These are phyloP conservation scores for Penicillium canescens DNA, from an alignment of 495 filamentous ascomycete genomes.

Conservation along the genomic window DNA sequence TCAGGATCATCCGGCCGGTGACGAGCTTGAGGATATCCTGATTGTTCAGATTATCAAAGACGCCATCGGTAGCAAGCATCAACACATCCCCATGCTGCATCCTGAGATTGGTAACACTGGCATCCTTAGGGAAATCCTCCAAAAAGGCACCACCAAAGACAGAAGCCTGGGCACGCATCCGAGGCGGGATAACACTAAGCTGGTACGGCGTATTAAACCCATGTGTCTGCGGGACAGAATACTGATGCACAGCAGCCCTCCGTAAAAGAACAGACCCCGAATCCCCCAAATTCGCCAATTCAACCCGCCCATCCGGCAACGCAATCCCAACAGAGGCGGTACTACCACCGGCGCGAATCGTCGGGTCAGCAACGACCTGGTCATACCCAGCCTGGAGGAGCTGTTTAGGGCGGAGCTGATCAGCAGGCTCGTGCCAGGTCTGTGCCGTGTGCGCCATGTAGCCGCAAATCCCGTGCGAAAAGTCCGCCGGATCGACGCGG, in stretches of 20 bases:
- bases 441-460: constrained; percentile 80
- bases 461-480: constrained; percentile 91
- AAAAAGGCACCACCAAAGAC: constrained; percentile 81
- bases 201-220: constrained; percentile 98
- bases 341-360: constrained; percentile 79
- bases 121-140: constrained; percentile 79
- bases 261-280: constrained; percentile 91
- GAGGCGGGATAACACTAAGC: constrained; percentile 81
- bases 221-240: constrained; percentile 86
- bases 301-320: constrained; percentile 65
- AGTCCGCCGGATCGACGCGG: constrained; percentile 90
- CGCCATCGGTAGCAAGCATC: constrained; percentile 89
- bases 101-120: constrained; percentile 70
- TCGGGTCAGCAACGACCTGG: constrained; percentile 68
- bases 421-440: constrained; percentile 37
- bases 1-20: constrained; percentile 68
- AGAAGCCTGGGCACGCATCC: constrained; percentile 70
- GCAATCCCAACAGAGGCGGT: constrained; percentile 85
- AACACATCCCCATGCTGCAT: constrained; percentile 90
- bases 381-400: constrained; percentile 86
- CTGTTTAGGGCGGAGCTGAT: constrained; percentile 60
- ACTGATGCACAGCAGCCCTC: constrained; percentile 76
- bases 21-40: constrained; percentile 82
- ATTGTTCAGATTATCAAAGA: constrained; percentile 95
- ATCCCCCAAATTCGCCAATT: constrained; percentile 95